A percentile compares a stretch with the other conserved stretches of the same genome.
Evolutionary conservation across 441 rosid species (phyloP).

Genomic region (Erodium chrysanthum): DNA sequence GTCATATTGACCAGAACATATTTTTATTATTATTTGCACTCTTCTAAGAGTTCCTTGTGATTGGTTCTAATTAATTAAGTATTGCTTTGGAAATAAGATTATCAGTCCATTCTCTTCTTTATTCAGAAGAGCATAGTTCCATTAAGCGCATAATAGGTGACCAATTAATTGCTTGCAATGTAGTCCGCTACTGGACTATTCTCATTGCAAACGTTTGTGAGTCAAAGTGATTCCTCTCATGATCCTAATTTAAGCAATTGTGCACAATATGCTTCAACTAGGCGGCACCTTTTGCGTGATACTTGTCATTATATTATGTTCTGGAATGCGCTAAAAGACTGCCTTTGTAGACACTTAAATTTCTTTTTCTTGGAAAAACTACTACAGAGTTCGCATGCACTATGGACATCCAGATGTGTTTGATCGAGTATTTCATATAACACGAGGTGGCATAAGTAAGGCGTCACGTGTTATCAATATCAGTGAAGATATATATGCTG

Average conservation of each 20-base stretch:
- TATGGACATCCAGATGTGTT: constrained; percentile 99
- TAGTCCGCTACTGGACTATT: background rate
- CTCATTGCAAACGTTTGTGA: background rate
- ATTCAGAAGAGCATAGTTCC: background rate
- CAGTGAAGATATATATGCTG: constrained; percentile 93
- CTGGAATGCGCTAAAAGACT: background rate
- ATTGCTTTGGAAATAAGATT: too few species aligned
- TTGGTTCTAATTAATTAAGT: too few species aligned
- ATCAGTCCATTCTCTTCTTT: too few species aligned
- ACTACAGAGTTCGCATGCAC: constrained; percentile 91
- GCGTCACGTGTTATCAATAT: constrained; percentile 98
- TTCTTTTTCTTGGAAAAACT: background rate
- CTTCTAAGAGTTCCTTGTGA: background rate
- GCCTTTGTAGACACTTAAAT: background rate
- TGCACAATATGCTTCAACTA: background rate
- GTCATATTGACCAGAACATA: background rate
- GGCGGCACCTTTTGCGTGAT: background rate
- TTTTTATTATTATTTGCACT: background rate
- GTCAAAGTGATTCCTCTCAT: background rate
- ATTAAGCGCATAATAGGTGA: background rate
- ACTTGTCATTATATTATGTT: background rate
- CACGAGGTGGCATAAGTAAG: constrained; percentile 99
- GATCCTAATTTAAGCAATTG: background rate
- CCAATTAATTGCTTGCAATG: background rate
- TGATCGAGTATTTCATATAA: constrained; percentile 89